phyloP scores from a whole-genome alignment of 2,329 filamentous ascomycete species.

The Orbilia blumenaviensis region DNA sequence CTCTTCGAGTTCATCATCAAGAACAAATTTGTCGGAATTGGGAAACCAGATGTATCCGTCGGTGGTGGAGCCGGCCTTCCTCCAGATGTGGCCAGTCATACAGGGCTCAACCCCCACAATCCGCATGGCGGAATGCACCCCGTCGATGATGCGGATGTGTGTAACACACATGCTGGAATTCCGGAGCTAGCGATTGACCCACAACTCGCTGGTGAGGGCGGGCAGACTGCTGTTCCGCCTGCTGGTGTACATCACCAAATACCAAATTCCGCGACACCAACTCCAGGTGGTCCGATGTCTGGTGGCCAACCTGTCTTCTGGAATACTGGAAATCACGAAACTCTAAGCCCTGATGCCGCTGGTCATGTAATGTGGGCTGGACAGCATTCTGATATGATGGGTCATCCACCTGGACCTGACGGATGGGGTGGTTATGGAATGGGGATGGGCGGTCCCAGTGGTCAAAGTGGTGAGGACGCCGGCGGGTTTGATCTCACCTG shows the following conservation, averaged over 20 bases:
- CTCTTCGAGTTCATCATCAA: conserved; percentile 54
- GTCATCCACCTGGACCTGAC: conserved; percentile 9
- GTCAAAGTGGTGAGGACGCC: conserved; percentile 17
- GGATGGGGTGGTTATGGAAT: conserved; percentile 37
- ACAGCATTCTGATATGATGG: conserved; percentile 46
- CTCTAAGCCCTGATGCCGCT: conserved; percentile 43
- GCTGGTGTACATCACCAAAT: conserved; percentile 8
- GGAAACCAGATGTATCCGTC: conserved; percentile 48
- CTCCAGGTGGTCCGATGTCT: conserved; percentile 17
- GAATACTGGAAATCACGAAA: conserved; percentile 30
- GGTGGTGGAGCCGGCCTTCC: conserved; percentile 34
- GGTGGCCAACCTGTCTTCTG: conserved; percentile 24
- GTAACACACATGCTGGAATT: conserved; percentile 15
- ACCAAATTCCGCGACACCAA: conserved; percentile 13
- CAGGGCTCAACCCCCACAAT: conserved; percentile 33
- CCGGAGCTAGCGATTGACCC: conserved; percentile 37
- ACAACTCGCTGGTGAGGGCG: conserved; percentile 31
- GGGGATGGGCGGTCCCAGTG: conserved; percentile 12
- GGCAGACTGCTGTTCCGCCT: not conserved
- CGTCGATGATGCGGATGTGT: conserved; percentile 25
- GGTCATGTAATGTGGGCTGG: conserved; percentile 47
- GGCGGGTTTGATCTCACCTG: conserved; percentile 48
- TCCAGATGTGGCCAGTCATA: conserved; percentile 28
- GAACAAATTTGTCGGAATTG: conserved; percentile 51
- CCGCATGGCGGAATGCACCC: conserved; percentile 47